Evolutionary conservation across 768 basidiomycete genomes (phyloP), one percentile per base, ranked within the genome.

Genomic region (Mycena kentingensis): DNA sequence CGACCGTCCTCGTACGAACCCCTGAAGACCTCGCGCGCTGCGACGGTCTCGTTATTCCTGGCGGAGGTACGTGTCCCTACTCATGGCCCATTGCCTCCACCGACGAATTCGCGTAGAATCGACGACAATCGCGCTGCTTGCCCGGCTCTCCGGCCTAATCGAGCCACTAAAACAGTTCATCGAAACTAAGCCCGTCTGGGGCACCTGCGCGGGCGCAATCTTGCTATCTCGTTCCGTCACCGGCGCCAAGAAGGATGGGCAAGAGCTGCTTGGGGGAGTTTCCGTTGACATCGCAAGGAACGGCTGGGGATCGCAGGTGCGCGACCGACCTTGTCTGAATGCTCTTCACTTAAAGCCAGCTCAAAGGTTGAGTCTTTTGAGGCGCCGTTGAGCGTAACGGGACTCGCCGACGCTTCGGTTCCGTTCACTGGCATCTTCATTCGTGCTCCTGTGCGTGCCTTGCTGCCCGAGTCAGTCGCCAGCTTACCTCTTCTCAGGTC

Each of bases 131-230:
- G 90, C 85, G 1, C 77, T 90, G 43, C 77, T 88, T 18, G 90
- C 84, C 25, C 78, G 78, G 48, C 77, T 85, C 25, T 79, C 86
- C 0, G 91, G 91, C 0, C 78, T 98, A 34, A 66, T 93, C 15
- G 83, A 88, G n/a, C 92, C 90, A 6, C 75, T 98, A 4, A 77
- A 81, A 31, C 77, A 81, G 31, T 95, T 94, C 58, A 75, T 85
- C n/a, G 74, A 74, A 58, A 67, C 63, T 1, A 92, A 88, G 64
- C 85, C 92, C 0, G 82, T 94, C 2, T 98, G 93, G 93, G 95
- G 95, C 3, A 97, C 93, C 0, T 98, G 95, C 69, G 95, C 95
- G 0, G 95, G 96, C 11, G 94, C 94, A 34, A 97, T 98, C 47
- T 74, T 98, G 18, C 80, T 98, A 39, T 81, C 93, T 2, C 77